Evolutionary conservation across 1,284 basidiomycete genomes (phyloP).

Genomic region (Malassezia dermatis): DNA sequence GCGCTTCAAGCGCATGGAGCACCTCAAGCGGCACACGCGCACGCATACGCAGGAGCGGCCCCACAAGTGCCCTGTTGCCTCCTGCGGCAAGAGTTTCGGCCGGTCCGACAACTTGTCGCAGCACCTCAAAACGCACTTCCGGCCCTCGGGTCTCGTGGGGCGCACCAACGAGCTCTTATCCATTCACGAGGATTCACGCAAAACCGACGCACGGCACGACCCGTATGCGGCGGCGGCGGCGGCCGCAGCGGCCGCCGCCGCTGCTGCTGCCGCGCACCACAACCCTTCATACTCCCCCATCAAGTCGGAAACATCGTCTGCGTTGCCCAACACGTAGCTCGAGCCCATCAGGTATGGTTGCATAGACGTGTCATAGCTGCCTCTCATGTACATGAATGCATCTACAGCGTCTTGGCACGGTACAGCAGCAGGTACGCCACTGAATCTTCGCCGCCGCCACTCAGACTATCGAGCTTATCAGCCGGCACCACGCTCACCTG

Average conservation of each 20-base stretch:
- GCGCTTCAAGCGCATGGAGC: slow-evolving; percentile 46
- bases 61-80: slow-evolving; percentile 39
- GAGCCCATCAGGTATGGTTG: neutral
- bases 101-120: slow-evolving; percentile 45
- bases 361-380: neutral
- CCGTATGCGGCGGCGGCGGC: slow-evolving; percentile 28
- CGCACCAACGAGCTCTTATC: slow-evolving; percentile 8
- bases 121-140: slow-evolving; percentile 46
- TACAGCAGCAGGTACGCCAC: slow-evolving; percentile 44
- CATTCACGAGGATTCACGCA: neutral
- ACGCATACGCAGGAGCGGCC: slow-evolving; percentile 46
- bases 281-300: neutral
- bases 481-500: slow-evolving; percentile 30
- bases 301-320: neutral
- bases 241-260: slow-evolving; percentile 28
- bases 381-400: neutral
- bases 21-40: slow-evolving; percentile 46
- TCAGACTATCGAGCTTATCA: slow-evolving; percentile 39
- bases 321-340: neutral
- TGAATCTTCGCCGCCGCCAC: slow-evolving; percentile 44
- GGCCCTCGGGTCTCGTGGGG: slow-evolving; percentile 27
- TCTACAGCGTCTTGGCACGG: slow-evolving; percentile 23
- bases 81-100: slow-evolving; percentile 45
- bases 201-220: slow-evolving; percentile 28
- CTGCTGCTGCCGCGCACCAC: slow-evolving; percentile 18